Base-by-base conservation (phyloP, 768 basidiomycete genomes). In the Terana coerulea region DNA sequence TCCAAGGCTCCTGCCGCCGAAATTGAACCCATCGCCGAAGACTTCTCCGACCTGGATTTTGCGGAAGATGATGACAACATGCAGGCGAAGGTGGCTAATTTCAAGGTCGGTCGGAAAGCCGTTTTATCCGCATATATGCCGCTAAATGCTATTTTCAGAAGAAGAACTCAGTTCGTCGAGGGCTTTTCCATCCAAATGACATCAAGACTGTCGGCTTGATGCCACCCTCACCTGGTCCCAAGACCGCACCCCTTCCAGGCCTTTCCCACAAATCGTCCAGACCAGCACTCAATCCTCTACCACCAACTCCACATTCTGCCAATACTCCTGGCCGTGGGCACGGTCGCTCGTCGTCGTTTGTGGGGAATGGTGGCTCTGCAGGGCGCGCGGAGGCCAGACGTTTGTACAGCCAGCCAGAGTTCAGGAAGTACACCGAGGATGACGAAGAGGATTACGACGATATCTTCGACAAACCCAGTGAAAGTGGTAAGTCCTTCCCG, bases 401-500 rank as follows among this genome's bases (percentile, higher is more conserved):
- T 52, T 56, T 77, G 30, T 67, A 75, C 45, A 80, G 75, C 53
- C 76, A 81, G 52, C 73, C 73, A 50, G 89, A 86, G 65, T 85
- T 95, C 56, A 80, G 79, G 19, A 93, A 92, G 64, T 97, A 95
- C 66, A 74, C 89, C 5, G 93, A 95, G 68, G 83, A 82, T 8
- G 91, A 97, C 24, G 89, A 82, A 3, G 86, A 98, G 61, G 92
- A 98, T 64, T 98, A 97, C 61, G 92, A 95, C 41, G 95, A 97
- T 65, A 84, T 98, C 9, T 95, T 98, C 67, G 92, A 81, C 53
- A 91, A 89, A 67, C 76, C 74, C 17, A 86, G 79, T 55, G 80
- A 81, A 22, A 74, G 77, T 10, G 72, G 89, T 88, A 55, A 67
- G 86, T 72, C n/a, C 0, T 5, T 14, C 22, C 55, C 50, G 11